Conservation (phyloP, 2,329 filamentous ascomycete genomes). For the Phaeosphaeriaceae sp. region DNA sequence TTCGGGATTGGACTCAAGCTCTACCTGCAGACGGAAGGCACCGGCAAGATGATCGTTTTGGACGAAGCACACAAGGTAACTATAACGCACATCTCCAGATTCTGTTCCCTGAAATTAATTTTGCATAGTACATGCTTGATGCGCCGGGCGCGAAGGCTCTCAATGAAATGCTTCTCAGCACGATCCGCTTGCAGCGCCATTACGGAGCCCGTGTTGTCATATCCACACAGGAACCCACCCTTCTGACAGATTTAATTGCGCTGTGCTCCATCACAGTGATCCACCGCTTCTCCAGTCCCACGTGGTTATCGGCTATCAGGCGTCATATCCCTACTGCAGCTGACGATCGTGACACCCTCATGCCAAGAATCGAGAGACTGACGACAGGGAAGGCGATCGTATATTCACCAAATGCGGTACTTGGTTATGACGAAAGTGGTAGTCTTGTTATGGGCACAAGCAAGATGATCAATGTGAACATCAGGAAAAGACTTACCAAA, state of each 20-base stretch:
- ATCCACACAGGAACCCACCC: conserved; percentile 78
- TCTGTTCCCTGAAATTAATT: no score
- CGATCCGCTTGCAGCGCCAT: conserved; percentile 76
- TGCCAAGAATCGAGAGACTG: conserved; percentile 57
- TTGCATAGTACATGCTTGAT: conserved; percentile 63
- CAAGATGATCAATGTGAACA: conserved; percentile 23
- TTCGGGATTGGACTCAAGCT: conserved; percentile 75
- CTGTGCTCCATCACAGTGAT: conserved; percentile 75
- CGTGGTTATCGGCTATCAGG: conserved; percentile 62
- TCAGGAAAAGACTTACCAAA: conserved; percentile 32
- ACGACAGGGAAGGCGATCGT: conserved; percentile 58
- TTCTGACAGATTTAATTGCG: conserved; percentile 72
- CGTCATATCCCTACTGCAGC: conserved; percentile 53
- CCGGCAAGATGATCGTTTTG: conserved; percentile 68
- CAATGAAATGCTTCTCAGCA: conserved; percentile 67
- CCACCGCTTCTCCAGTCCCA: conserved; percentile 73
- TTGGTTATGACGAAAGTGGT: conserved; percentile 31
- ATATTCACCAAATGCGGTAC: conserved; percentile 56
- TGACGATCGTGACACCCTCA: conserved; percentile 36
- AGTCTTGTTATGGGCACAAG: conserved; percentile 14
- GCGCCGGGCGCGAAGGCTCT: conserved; percentile 63
- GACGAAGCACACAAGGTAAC: conserved; percentile 79
- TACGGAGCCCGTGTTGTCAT: conserved; percentile 71
- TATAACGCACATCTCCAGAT: conserved; percentile 27
- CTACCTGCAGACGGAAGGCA: conserved; percentile 61